Base-by-base conservation (phyloP, 106 monocot species). In the Posidonia australis region DNA sequence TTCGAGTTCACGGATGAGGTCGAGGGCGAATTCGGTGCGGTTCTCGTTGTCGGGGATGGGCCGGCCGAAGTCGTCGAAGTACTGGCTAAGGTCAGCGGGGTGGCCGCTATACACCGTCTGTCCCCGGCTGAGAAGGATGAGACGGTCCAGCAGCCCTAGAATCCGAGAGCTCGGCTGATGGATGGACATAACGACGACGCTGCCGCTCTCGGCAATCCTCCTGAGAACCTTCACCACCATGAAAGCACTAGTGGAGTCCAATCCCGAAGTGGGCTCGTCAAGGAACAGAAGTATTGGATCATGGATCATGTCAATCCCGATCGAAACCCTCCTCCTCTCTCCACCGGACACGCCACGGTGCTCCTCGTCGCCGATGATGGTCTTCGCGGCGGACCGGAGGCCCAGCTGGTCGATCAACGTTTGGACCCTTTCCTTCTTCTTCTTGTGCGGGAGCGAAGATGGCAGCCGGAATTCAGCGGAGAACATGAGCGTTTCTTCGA, bases 211-310 rank as follows among this genome's bases (percentile, higher is more conserved):
- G 1, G 92, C 92, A 52, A 92, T 87, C 30, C 80, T 69, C 71
- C 84, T 79, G 32, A 92, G 77, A 10, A 92, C 87, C 65, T 87
- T 82, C 21, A 87, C 87, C 45, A 92, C 92, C 87, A 92, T 92
- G 74, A 82, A 92, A 12, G 92, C 92, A 55, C 81, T 81, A 53
- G 92, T 92, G 55, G 92, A 92, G 73, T 92, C 92, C 20, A 92
- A 81, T 27, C 92, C 92, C 44, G 92, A 92, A 30, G 92, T 92
- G 14, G 92, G 92, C 70, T 92, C 92, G 70, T 92, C 92, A 19
- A 92, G 86, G 73, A 92, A 92, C 18, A 84, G 26, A 12, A 92
- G 16, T 22, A 92, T 87, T 9, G 92, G 92, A 72, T 92, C 84
- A 72, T 92, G 92, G 68, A 92, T 77, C 67, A 92, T 92, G 75